Evolutionary conservation across 225 moss, liverwort and hornwort species (phyloP), one percentile per base, ranked within the genome.

Genomic region (Straminergon stramineum): DNA sequence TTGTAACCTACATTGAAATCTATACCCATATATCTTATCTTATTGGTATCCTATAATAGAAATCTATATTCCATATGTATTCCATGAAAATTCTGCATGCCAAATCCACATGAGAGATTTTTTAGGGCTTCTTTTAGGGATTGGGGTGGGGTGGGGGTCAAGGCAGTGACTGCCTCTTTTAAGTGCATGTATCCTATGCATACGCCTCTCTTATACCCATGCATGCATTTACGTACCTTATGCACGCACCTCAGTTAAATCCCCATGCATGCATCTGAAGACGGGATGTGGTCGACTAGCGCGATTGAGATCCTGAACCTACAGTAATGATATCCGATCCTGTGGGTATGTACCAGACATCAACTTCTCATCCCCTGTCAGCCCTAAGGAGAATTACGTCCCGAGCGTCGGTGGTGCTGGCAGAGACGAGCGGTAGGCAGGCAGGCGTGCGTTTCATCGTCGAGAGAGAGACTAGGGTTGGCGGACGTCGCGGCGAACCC

Each of bases 381-480:
- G 69, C 90, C 92, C 92, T 92, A 92, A 91, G 87, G 89, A 31
- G 69, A 62, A 68, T 68, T 68, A 35, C 67, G 23, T 66, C 61
- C 43, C 62, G 41, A 28, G 85, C n/a, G 63, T 79, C 65, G 58
- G 39, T 61, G 41, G 26, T 81, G 82, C 58, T 60, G 69, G 74
- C 48, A 64, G 74, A 9, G 87, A 22, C 57, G 81, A 65, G 83
- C 83, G 83, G 88, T 82, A 77, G 63, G 30, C 66, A 52, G 32
- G 27, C 52, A 85, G 75, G 76, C 55, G 88, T 71, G 82, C 37
- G 61, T 64, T 84, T 57, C 82, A 20, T 70, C 45, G 67, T 35
- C 63, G 64, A 67, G 67, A 51, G 84, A 66, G 67, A 82, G 84
- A 48, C 91, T 92, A 91, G 93, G 93, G 93, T 88, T 93, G 88